Percentiles rank a stretch among this genome's conserved stretches.
Evolutionary conservation across 345 rosid species (phyloP).

Genomic region (Brassica nigra): DNA sequence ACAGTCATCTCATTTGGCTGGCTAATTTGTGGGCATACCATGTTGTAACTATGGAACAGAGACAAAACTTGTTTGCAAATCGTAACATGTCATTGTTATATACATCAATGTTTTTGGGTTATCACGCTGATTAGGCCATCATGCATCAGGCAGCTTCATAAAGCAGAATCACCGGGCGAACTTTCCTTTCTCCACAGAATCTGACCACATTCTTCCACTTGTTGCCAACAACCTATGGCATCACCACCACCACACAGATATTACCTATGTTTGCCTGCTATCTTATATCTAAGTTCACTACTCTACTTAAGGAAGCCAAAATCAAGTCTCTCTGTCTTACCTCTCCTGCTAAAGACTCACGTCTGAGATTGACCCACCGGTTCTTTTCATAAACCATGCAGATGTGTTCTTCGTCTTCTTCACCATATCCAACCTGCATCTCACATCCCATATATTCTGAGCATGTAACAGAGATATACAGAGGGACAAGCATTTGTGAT

Average conservation of each 20-base stretch:
- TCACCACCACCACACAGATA: not conserved
- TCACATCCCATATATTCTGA: not conserved
- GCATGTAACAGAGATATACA: not conserved
- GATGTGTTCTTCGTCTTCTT: conserved; percentile 8
- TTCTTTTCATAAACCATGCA: conserved; percentile 27
- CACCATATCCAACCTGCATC: conserved; percentile 34
- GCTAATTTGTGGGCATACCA: too few relatives aligned
- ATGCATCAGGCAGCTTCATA: not conserved
- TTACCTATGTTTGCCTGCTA: not conserved
- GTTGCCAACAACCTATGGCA: conserved; percentile 20
- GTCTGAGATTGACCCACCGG: conserved; percentile 28
- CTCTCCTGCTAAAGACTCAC: conserved; percentile 20
- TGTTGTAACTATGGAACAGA: not conserved
- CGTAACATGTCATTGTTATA: not conserved
- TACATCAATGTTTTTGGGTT: not conserved
- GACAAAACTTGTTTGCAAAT: not conserved
- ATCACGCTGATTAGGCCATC: not conserved
- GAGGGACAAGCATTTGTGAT: not conserved
- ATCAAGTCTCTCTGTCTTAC: not conserved
- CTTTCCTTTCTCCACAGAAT: not conserved
- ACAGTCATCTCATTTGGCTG: too few relatives aligned
- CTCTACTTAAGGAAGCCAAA: not conserved
- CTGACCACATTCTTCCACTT: not conserved
- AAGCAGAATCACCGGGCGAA: not conserved
- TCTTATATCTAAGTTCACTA: not conserved